Evolutionary conservation across 495 filamentous ascomycete genomes (phyloP), one percentile per base, ranked within the genome.

Genomic region (Sabuloglossum arenarium): DNA sequence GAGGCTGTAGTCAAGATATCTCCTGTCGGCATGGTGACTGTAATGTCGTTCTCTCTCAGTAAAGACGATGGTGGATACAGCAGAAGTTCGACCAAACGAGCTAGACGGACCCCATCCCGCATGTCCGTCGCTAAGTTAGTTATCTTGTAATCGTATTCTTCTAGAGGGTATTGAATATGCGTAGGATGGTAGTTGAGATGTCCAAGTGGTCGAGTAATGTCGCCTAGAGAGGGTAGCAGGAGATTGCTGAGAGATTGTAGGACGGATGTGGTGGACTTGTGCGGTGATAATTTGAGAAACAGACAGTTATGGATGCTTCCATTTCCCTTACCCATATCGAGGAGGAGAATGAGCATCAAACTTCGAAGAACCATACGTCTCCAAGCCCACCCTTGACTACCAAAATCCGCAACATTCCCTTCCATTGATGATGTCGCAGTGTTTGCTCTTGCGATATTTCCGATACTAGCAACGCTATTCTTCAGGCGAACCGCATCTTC

Each of bases 51-150:
- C 46, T 37, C 62, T 25, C 19, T 59, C n/a, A 56, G 37, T 8
- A 54, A 55, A 16, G 65, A 61, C 12, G 61, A 54, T 5, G 69
- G 60, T 0, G 70, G 67, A 59, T 73, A 76, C 24, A 80, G 66
- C 1, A 84, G 67, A 0, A 81, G 55, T 59, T 85, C 81, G 19
- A 80, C 78, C 2, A 84, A 66, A 45, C 77, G 68, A 4, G 76
- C 73, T 47, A 85, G 63, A 56, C 75, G 68, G 16, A 85, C 68
- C 3, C 81, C 81, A 63, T 85, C 78, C 53, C 80, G 71, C 29
- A 85, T 65, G 62, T 85, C 81, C 2, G 78, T 70, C 0, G 81
- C 81, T 24, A 85, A 67, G 61, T 83, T 84, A 8, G 66, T 62
- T 31, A 84, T 75, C 14, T 61, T 63, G 58, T 79, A 84, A 1